These are phyloP conservation scores for Fraxinus xanthoxyloides DNA, from an alignment of 305 asterid species.

Conservation along the genomic window DNA sequence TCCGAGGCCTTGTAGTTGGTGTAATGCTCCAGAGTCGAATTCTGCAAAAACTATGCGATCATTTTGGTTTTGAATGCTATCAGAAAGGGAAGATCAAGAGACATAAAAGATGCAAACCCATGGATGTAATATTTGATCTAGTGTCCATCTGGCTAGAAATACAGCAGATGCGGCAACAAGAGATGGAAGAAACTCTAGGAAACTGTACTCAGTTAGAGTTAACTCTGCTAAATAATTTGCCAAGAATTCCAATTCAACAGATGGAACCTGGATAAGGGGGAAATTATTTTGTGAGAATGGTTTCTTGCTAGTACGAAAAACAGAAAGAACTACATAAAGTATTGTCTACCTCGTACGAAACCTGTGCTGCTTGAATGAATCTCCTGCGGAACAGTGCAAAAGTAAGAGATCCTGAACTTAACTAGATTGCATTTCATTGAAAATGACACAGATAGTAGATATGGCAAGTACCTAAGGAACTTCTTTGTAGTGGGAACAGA, in stretches of 20 bases:
- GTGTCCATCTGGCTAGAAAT: conserved; percentile 93
- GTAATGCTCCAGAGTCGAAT: conserved; percentile 79
- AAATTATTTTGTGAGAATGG: conserved; percentile 22
- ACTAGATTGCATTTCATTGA: conserved; percentile 4
- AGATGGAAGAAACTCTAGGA: conserved; percentile 90
- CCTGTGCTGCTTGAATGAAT: conserved; percentile 97
- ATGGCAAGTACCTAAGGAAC: conserved; percentile 58
- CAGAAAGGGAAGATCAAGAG: conserved; percentile 14
- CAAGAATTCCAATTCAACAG: conserved; percentile 87
- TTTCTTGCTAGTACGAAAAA: conserved; percentile 21
- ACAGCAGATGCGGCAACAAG: conserved; percentile 89
- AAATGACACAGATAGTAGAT: conserved; percentile 17
- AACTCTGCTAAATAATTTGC: conserved; percentile 93
- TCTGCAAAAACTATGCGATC: conserved; percentile 46
- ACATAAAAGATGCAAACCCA: conserved; percentile 65
- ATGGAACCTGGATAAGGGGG: conserved; percentile 66
- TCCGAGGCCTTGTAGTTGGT: conserved; percentile 60
- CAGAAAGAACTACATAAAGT: conserved; percentile 8
- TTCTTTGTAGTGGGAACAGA: conserved; percentile 86
- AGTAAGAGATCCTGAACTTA: conserved; percentile 17
- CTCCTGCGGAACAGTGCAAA: conserved; percentile 52
- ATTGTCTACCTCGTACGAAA: conserved; percentile 61
- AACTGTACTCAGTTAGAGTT: conserved; percentile 71
- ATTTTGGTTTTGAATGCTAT: conserved; percentile 6
- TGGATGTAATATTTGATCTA: conserved; percentile 89